These are phyloP conservation scores for Urtica urens DNA, from an alignment of 306 rosid genomes.

Conservation along the genomic window DNA sequence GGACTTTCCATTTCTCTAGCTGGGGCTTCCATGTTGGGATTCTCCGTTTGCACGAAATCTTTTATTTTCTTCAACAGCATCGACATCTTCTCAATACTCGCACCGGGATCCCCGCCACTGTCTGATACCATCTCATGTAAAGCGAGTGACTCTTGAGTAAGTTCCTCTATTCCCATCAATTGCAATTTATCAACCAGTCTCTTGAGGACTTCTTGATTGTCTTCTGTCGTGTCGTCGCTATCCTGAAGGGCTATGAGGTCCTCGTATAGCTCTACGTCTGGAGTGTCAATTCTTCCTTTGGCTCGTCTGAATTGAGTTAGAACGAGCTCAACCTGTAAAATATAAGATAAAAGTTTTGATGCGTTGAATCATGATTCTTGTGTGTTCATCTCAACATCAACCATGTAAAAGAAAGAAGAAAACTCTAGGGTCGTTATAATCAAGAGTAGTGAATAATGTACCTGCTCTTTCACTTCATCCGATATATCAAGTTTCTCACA, in stretches of 20 bases:
- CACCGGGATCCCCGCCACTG: constrained; percentile 79
- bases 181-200: constrained; percentile 70
- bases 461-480: constrained; percentile 99
- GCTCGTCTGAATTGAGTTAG: constrained; percentile 92
- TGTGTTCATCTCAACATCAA: not conserved
- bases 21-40: constrained; percentile 39
- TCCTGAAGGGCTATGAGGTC: constrained; percentile 54
- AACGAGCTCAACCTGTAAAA: constrained; percentile 81
- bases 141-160: constrained; percentile 80
- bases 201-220: constrained; percentile 46
- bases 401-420: not conserved
- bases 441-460: constrained; percentile 22
- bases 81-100: constrained; percentile 72
- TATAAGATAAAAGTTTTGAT: not conserved
- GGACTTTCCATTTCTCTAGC: constrained; percentile 30
- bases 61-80: constrained; percentile 72
- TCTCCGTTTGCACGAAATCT: constrained; percentile 75
- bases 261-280: constrained; percentile 57
- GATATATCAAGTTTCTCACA: constrained; percentile 74
- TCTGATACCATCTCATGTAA: constrained; percentile 82
- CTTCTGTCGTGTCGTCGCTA: constrained; percentile 38
- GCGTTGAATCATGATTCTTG: too few species aligned
- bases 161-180: constrained; percentile 63
- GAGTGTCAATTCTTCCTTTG: constrained; percentile 63
- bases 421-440: not conserved